phyloP scores from a whole-genome alignment of 164 flowering plant genomes.

The Sedum album region DNA sequence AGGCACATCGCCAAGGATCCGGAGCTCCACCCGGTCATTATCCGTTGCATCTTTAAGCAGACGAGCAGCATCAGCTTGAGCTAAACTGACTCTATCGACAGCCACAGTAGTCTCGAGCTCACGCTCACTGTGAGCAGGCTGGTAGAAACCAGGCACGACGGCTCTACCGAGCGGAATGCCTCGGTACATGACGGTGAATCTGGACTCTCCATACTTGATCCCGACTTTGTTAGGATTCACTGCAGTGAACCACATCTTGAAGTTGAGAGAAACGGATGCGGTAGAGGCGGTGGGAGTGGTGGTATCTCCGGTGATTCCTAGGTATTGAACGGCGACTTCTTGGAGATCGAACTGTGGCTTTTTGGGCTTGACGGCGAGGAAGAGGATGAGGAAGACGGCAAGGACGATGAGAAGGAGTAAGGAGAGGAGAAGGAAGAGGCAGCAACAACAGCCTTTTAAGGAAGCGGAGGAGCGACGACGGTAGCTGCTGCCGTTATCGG shows the following conservation, averaged over 20 bases:
- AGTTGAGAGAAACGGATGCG: constrained; percentile 53
- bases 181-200: constrained; percentile 76
- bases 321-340: constrained; percentile 79
- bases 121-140: constrained; percentile 69
- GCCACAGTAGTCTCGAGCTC: constrained; percentile 50
- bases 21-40: constrained; percentile 81
- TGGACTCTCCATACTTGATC: constrained; percentile 79
- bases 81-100: constrained; percentile 62
- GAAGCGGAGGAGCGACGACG: constrained; percentile 43
- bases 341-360: constrained; percentile 90
- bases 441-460: constrained; percentile 90
- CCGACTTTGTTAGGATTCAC: constrained; percentile 88
- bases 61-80: constrained; percentile 66
- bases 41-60: constrained; percentile 76
- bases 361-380: constrained; percentile 84
- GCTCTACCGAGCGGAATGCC: constrained; percentile 89
- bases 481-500: constrained; percentile 3
- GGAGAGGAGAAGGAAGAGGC: constrained; percentile 82
- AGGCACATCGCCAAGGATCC: constrained; percentile 71
- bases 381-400: constrained; percentile 59
- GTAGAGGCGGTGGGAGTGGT: constrained; percentile 19
- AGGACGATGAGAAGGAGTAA: constrained; percentile 63
- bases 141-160: constrained; percentile 64
- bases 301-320: constrained; percentile 46
- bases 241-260: constrained; percentile 76